Evolutionary conservation across 306 rosid genomes (phyloP).

Genomic region (Ormosia emarginata): DNA sequence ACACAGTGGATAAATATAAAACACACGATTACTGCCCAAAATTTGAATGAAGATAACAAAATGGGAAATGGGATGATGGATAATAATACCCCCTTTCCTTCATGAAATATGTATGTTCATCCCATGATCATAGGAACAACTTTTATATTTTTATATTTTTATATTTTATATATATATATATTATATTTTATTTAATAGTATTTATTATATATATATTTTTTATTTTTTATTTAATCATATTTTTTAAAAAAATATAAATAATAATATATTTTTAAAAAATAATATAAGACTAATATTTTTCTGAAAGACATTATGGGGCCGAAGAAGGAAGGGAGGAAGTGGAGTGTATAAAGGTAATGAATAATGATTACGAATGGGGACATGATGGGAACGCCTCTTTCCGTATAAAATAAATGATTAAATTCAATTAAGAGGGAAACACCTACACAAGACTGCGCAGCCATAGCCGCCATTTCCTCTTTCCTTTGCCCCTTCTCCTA

Average conservation of each 20-base stretch:
- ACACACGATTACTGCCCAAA: no score
- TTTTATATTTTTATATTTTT: no score
- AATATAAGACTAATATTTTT: no score
- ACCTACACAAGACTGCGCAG: conserved; percentile 56
- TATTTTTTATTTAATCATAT: no score
- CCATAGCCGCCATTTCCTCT: conserved; percentile 85
- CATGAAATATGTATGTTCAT: conserved; percentile 29
- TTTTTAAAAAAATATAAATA: no score
- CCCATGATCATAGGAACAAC: no score
- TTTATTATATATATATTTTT: no score
- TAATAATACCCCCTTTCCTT: background rate
- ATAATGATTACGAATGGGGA: conserved; percentile 51
- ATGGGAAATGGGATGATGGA: background rate
- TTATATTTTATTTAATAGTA: no score
- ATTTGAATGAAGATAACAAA: background rate
- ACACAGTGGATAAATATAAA: no score
- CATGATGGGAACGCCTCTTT: conserved; percentile 35
- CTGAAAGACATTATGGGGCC: conserved; percentile 1
- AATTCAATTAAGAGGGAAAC: conserved; percentile 1
- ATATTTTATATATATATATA: no score
- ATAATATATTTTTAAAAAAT: no score
- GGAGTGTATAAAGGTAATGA: conserved; percentile 36
- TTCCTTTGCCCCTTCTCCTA: background rate
- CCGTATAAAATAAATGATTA: conserved; percentile 16
- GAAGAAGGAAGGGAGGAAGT: background rate